Evolutionary conservation across 768 basidiomycete species (phyloP), one percentile per base, ranked within the genome.

Genomic region (Tremella mesenterica): DNA sequence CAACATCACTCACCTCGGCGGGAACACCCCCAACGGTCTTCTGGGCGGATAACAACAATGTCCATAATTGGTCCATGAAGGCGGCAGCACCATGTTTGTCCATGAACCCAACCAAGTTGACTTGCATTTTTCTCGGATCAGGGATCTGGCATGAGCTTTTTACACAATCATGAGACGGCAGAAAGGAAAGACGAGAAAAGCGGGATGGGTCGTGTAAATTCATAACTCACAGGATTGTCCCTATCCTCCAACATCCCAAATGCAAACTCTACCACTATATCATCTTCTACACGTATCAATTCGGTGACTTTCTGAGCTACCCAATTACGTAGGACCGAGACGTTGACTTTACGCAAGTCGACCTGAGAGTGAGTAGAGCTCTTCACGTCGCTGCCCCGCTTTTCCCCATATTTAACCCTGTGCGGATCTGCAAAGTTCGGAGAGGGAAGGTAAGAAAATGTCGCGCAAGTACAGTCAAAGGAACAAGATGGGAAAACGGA

Each of bases 61-160:
- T 82, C 95, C 95, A 99, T 0, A 99, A 79, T 0, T 83, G 79
- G 4, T 76, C 72, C 91, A 95, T 95, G 74, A 99, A 99, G 0
- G 77, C 72, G 0, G 86, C 77, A 0, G 95, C 95, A 53, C 66
- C 62, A 29, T 88, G 82, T 59, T 84, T 82, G 3, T 87, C 86
- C 53, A 99, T 80, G 73, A 99, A 99, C 7, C 93, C 93, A 2
- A 86, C 87, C 23, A 99, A 75, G 66, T 85, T 84, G 56, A 97
- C 90, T 74, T 96, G 91, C 84, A 97, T 91, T 76, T 87, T 91
- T 72, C 83, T 84, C 4, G 91, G 88, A 73, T 97, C 93, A 10
- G 89, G 88, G 4, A 80, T 82, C 89, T 92, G 66, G 16, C 10
- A 21, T 33, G n/a, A 49, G 48, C n/a, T n/a, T n/a, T n/a, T 50